Evolutionary conservation across 768 basidiomycete genomes (phyloP).

Genomic region (Naganishia vaughanmartiniae): DNA sequence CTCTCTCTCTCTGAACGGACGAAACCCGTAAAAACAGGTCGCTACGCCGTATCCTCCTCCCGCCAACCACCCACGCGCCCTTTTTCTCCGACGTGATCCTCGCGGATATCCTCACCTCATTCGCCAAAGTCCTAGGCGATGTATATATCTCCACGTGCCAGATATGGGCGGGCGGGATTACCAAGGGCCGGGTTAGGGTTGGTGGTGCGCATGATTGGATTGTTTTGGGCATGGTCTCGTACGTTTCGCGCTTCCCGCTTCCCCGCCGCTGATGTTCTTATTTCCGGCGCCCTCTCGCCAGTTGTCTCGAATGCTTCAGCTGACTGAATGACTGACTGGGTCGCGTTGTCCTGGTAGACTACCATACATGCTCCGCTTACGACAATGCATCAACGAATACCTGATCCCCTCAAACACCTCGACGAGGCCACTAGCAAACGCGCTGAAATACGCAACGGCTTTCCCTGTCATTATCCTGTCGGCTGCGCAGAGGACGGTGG

Average conservation of each 20-base stretch:
- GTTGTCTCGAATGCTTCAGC: too few relatives aligned
- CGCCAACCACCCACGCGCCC: conserved; percentile 62
- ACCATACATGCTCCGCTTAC: conserved; percentile 84
- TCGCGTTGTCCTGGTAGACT: conserved; percentile 57
- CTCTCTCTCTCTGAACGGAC: too few relatives aligned
- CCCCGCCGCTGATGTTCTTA: background rate
- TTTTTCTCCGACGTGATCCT: conserved; percentile 90
- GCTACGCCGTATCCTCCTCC: conserved; percentile 69
- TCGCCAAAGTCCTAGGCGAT: conserved; percentile 93
- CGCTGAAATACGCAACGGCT: conserved; percentile 90
- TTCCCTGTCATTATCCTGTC: conserved; percentile 95
- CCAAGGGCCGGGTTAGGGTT: conserved; percentile 64
- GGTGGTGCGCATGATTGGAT: conserved; percentile 71
- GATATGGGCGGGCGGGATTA: conserved; percentile 77
- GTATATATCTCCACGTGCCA: conserved; percentile 83
- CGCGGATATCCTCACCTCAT: conserved; percentile 93
- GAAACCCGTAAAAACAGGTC: conserved; percentile 65
- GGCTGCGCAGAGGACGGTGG: conserved; percentile 76
- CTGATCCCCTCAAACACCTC: conserved; percentile 63
- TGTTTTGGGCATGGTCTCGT: conserved; percentile 85
- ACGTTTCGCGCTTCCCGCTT: conserved; percentile 36
- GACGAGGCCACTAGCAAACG: conserved; percentile 77
- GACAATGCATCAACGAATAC: conserved; percentile 91
- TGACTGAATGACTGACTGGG: too few relatives aligned
- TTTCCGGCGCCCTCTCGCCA: too few relatives aligned